Percentiles rank a stretch among this genome's conserved stretches.
These are phyloP conservation scores for Backusella tuberculispora DNA, from an alignment of 192 early-diverging fungal species.

Conservation along the genomic window DNA sequence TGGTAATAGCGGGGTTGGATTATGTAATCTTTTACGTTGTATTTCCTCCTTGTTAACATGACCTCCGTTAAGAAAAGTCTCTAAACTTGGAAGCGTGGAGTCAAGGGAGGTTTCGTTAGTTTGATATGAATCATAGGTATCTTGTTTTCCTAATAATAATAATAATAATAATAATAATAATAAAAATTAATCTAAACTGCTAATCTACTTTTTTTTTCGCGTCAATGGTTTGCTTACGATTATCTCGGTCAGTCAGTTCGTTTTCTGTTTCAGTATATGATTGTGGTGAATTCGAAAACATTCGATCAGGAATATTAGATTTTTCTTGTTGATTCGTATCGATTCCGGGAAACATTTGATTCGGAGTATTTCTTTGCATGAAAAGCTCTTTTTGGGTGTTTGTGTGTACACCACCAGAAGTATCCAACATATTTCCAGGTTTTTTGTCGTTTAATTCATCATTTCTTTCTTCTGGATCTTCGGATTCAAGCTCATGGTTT, in stretches of 20 bases:
- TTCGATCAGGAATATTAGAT: background rate
- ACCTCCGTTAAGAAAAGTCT: background rate
- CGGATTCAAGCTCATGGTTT: background rate
- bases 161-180: background rate
- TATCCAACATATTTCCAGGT: background rate
- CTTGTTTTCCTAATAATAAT: background rate
- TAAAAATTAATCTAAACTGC: background rate
- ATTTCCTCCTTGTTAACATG: background rate
- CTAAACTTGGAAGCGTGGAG: background rate
- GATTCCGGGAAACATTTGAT: background rate
- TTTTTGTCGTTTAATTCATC: background rate
- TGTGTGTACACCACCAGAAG: background rate
- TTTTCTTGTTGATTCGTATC: background rate
- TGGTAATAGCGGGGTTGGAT: conserved; percentile 2
- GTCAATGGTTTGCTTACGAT: background rate
- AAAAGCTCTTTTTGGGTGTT: background rate
- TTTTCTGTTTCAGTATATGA: background rate
- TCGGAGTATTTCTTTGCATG: background rate
- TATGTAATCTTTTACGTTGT: background rate
- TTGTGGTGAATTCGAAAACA: background rate
- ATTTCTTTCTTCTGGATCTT: background rate
- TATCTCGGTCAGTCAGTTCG: background rate
- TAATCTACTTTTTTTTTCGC: no score
- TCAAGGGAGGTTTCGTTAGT: background rate
- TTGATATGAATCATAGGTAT: background rate